Conservation (phyloP, 768 basidiomycete genomes). For the Amylocystis lapponica region DNA sequence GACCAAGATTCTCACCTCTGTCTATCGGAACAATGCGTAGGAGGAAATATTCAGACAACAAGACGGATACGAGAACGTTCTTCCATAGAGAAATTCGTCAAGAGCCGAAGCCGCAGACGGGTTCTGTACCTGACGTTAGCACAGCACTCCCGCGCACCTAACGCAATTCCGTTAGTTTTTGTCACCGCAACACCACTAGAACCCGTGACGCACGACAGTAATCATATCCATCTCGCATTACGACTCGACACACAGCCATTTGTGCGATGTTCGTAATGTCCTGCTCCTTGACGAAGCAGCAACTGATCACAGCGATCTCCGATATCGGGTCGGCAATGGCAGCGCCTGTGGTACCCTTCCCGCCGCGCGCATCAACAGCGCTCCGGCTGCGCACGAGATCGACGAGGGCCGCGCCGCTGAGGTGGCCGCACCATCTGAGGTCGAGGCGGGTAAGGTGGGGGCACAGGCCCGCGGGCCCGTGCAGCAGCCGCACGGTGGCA, state of each 20-base stretch:
- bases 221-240: slow-evolving; percentile 36
- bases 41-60: slow-evolving; percentile 9
- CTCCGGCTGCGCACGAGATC: slow-evolving; percentile 40
- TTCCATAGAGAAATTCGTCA: slow-evolving; percentile 14
- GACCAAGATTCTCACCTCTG: too few relatives aligned
- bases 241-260: slow-evolving; percentile 42
- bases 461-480: slow-evolving; percentile 38
- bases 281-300: slow-evolving; percentile 48
- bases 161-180: neutral
- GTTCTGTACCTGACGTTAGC: slow-evolving; percentile 50
- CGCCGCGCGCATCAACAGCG: neutral
- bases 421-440: slow-evolving; percentile 53
- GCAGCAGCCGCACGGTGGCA: slow-evolving; percentile 32
- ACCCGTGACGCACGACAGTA: slow-evolving; percentile 47
- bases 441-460: slow-evolving; percentile 44
- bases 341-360: neutral
- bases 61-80: slow-evolving; percentile 13
- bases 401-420: slow-evolving; percentile 46
- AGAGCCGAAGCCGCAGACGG: slow-evolving; percentile 37
- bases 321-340: slow-evolving; percentile 29
- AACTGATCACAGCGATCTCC: slow-evolving; percentile 49
- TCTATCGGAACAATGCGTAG: neutral
- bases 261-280: slow-evolving; percentile 47
- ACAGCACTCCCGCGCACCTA: slow-evolving; percentile 47
- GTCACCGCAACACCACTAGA: neutral